phyloP scores from a whole-genome alignment of 2,329 filamentous ascomycete genomes.

The Pseudogymnoascus sp. region DNA sequence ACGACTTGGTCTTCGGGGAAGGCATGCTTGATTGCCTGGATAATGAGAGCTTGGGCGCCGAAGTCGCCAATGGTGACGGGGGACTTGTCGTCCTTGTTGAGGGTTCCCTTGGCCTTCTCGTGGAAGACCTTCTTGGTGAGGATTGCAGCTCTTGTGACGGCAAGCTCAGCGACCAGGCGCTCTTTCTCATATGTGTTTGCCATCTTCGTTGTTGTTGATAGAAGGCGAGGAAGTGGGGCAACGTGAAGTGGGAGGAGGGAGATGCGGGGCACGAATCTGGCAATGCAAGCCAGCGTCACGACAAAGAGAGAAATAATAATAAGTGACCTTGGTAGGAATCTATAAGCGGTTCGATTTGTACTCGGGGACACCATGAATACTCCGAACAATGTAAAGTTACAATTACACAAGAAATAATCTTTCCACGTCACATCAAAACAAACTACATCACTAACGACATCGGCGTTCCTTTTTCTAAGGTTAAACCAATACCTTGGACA shows the following conservation, averaged over 20 bases:
- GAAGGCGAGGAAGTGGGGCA: constrained; percentile 16
- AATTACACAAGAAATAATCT: background rate
- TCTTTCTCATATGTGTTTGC: constrained; percentile 59
- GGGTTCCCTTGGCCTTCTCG: constrained; percentile 87
- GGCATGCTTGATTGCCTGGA: constrained; percentile 77
- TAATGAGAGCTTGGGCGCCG: constrained; percentile 93
- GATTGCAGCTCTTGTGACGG: constrained; percentile 74
- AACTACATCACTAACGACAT: constrained; percentile 4
- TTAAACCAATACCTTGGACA: background rate
- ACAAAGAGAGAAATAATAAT: constrained; percentile 23
- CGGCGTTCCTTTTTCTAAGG: background rate
- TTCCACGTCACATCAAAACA: background rate
- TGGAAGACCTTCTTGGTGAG: constrained; percentile 73
- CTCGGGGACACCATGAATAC: background rate
- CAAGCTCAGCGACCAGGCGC: constrained; percentile 75
- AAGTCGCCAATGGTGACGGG: constrained; percentile 98
- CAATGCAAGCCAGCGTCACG: constrained; percentile 25
- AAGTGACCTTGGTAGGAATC: constrained; percentile 14
- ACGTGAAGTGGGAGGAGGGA: constrained; percentile 26
- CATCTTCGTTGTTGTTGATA: constrained; percentile 28
- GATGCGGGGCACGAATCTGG: constrained; percentile 25
- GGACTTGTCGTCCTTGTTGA: constrained; percentile 90
- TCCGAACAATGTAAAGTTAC: background rate
- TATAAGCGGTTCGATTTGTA: background rate
- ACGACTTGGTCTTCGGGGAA: constrained; percentile 91